Conservation (phyloP, 2,329 filamentous ascomycete genomes). For the Aspergillus bombycis region DNA sequence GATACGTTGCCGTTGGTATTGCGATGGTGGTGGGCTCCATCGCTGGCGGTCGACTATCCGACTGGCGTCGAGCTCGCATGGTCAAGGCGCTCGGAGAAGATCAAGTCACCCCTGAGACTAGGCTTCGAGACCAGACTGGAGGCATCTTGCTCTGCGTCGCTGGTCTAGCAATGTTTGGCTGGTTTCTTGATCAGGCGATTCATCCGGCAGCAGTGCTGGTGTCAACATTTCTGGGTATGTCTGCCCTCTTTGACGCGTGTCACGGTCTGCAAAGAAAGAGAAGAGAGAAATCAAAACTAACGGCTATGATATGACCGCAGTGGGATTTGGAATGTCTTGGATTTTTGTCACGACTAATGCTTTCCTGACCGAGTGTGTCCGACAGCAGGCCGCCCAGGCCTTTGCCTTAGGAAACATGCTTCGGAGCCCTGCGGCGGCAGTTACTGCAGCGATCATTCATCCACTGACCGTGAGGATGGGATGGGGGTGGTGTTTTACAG, state of each 20-base stretch:
- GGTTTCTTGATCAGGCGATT: neutral
- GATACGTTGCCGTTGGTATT: neutral
- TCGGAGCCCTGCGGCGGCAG: conserved; percentile 45
- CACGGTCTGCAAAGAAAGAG: too few relatives aligned
- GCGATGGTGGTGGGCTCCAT: neutral
- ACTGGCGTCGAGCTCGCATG: neutral
- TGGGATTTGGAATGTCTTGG: conserved; percentile 44
- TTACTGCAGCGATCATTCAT: conserved; percentile 42
- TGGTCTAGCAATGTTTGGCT: neutral
- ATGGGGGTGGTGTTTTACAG: conserved; percentile 46
- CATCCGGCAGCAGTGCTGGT: neutral
- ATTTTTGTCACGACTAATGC: conserved; percentile 49
- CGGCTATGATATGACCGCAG: conserved; percentile 36
- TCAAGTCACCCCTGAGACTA: neutral
- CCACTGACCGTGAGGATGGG: conserved; percentile 39
- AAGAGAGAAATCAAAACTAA: neutral
- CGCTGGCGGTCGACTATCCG: neutral
- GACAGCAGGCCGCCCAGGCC: conserved; percentile 43
- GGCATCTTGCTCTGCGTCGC: neutral
- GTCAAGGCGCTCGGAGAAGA: neutral
- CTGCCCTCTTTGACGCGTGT: neutral
- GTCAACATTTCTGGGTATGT: neutral
- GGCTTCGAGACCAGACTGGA: neutral
- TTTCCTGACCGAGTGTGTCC: conserved; percentile 47
- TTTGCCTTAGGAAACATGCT: conserved; percentile 47